A percentile compares a stretch with the other conserved stretches of the same genome.
These are phyloP conservation scores for Venustampulla echinocandica DNA, from an alignment of 495 filamentous ascomycete species.

Conservation along the genomic window DNA sequence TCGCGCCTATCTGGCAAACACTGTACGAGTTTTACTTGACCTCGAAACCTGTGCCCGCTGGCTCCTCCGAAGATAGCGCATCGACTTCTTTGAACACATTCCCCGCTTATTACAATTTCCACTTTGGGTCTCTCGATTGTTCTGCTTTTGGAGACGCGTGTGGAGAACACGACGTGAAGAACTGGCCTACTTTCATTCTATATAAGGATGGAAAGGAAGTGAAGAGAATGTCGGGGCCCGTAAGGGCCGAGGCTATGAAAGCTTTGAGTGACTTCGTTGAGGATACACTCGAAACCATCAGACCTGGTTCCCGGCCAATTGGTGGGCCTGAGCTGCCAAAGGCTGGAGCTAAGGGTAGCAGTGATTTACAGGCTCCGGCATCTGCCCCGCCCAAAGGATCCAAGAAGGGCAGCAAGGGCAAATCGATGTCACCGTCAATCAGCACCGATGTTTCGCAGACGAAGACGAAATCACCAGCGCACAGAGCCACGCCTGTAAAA, in stretches of 20 bases:
- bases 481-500: conserved; percentile 18
- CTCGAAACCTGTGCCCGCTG: conserved; percentile 51
- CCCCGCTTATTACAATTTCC: conserved; percentile 76
- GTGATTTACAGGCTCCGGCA: conserved; percentile 18
- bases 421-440: background rate
- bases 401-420: conserved; percentile 12
- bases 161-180: conserved; percentile 48
- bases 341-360: conserved; percentile 34
- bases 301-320: conserved; percentile 65
- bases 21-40: conserved; percentile 96
- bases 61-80: conserved; percentile 7
- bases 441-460: conserved; percentile 10
- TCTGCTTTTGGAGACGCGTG: conserved; percentile 70
- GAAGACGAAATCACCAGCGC: conserved; percentile 11
- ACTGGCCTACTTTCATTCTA: conserved; percentile 68
- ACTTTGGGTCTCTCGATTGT: conserved; percentile 82
- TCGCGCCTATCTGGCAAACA: conserved; percentile 84
- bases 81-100: conserved; percentile 32
- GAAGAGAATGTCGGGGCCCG: conserved; percentile 51
- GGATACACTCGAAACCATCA: conserved; percentile 63
- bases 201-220: conserved; percentile 71
- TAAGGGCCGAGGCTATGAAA: conserved; percentile 50
- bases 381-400: conserved; percentile 1
- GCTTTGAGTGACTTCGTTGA: conserved; percentile 63
- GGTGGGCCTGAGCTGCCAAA: conserved; percentile 56